Evolutionary conservation across 2,329 filamentous ascomycete genomes (phyloP).

Genomic region (Grosmannia serpens): DNA sequence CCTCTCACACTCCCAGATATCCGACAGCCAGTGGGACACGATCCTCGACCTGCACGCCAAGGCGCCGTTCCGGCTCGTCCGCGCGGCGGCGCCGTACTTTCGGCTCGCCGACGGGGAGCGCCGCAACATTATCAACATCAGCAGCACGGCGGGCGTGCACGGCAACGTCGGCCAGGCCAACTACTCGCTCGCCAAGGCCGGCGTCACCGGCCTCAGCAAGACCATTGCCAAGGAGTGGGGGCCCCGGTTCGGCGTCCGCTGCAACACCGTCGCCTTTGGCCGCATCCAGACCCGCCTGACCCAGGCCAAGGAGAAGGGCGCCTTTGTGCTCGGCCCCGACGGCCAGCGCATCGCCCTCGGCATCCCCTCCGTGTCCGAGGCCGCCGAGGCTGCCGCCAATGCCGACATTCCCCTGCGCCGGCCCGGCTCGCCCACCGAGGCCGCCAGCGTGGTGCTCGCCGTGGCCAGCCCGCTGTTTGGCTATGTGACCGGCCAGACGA

Average conservation of each 20-base stretch:
- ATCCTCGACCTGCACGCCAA: slow-evolving; percentile 77
- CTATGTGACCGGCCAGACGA: slow-evolving; percentile 79
- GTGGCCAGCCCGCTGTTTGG: slow-evolving; percentile 72
- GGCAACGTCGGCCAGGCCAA: slow-evolving; percentile 85
- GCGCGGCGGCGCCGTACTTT: slow-evolving; percentile 75
- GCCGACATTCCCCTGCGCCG: slow-evolving; percentile 69
- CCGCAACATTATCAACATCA: slow-evolving; percentile 73
- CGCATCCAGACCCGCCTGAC: slow-evolving; percentile 72
- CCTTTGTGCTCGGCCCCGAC: slow-evolving; percentile 63
- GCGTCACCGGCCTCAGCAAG: slow-evolving; percentile 72
- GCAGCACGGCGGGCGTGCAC: slow-evolving; percentile 67
- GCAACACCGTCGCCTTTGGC: slow-evolving; percentile 78
- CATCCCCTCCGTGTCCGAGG: slow-evolving; percentile 52
- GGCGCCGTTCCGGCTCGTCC: slow-evolving; percentile 73
- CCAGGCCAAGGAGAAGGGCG: slow-evolving; percentile 72
- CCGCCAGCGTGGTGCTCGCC: slow-evolving; percentile 64
- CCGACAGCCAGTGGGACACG: slow-evolving; percentile 83
- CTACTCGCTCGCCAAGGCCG: slow-evolving; percentile 77
- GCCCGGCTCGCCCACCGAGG: slow-evolving; percentile 68
- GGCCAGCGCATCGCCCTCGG: slow-evolving; percentile 66
- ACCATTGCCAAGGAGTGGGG: slow-evolving; percentile 91
- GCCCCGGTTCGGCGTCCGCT: slow-evolving; percentile 66
- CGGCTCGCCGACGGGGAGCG: slow-evolving; percentile 73
- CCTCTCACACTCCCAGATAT: slow-evolving; percentile 41
- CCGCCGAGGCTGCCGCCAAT: slow-evolving; percentile 30